A percentile compares a stretch with the other conserved stretches of the same genome.
Conservation (phyloP, 2,329 filamentous ascomycete genomes). For the Arthroderma sp. region DNA sequence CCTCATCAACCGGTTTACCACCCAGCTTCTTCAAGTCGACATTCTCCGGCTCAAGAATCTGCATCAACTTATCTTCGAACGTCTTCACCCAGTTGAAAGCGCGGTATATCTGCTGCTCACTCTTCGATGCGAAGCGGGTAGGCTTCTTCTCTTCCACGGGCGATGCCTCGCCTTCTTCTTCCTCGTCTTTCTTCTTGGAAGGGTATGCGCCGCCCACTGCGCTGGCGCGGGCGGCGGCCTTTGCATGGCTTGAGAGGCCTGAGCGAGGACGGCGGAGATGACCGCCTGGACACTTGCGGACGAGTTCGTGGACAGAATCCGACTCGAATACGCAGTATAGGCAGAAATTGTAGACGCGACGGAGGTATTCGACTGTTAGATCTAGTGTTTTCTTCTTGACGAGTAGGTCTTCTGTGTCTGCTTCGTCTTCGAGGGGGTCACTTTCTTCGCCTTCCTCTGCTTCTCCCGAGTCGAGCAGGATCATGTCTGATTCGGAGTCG, state of each 20-base stretch:
- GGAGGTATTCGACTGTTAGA: constrained; percentile 88
- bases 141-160: constrained; percentile 62
- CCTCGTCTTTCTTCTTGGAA: constrained; percentile 58
- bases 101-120: constrained; percentile 80
- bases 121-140: constrained; percentile 57
- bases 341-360: constrained; percentile 95
- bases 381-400: constrained; percentile 96
- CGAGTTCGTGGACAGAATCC: constrained; percentile 91
- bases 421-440: constrained; percentile 65
- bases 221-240: constrained; percentile 74
- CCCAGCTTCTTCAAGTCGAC: constrained; percentile 84
- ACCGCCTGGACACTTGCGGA: constrained; percentile 91
- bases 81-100: constrained; percentile 99
- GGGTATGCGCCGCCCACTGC: constrained; percentile 74
- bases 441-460: constrained; percentile 49
- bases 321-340: constrained; percentile 99
- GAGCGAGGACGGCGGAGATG: constrained; percentile 83
- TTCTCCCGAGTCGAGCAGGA: constrained; percentile 35
- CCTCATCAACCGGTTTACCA: constrained; percentile 74
- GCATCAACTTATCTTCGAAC: constrained; percentile 90
- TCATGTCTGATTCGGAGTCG: constrained; percentile 25
- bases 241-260: constrained; percentile 70
- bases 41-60: constrained; percentile 80
- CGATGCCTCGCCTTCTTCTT: constrained; percentile 52
- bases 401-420: constrained; percentile 79